Conservation (phyloP, 2,329 filamentous ascomycete species). For the Annulohypoxylon truncatum region DNA sequence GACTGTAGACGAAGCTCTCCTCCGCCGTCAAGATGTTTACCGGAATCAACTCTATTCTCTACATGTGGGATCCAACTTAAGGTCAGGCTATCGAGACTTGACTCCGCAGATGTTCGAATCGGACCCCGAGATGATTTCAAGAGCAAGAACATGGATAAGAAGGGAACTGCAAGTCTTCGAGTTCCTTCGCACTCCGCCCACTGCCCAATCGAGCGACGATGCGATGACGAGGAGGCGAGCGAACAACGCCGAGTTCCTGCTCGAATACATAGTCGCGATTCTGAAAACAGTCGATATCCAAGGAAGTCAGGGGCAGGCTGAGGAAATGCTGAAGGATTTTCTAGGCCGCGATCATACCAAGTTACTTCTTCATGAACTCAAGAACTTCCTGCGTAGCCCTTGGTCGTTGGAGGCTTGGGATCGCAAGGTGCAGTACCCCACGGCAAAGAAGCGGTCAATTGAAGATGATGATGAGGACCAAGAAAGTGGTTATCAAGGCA, state of each 20-base stretch:
- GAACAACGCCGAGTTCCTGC: slow-evolving; percentile 82
- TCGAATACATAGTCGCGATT: slow-evolving; percentile 88
- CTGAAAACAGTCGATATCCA: slow-evolving; percentile 86
- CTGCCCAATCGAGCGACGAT: slow-evolving; percentile 38
- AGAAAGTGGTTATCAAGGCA: neutral
- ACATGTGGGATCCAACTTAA: slow-evolving; percentile 82
- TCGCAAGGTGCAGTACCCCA: slow-evolving; percentile 76
- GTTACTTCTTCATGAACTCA: slow-evolving; percentile 86
- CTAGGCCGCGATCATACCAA: slow-evolving; percentile 78
- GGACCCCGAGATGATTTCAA: slow-evolving; percentile 76
- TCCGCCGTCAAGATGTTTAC: slow-evolving; percentile 78
- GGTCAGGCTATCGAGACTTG: slow-evolving; percentile 81
- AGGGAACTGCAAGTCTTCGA: slow-evolving; percentile 86
- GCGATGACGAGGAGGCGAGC: slow-evolving; percentile 57
- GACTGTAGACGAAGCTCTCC: slow-evolving; percentile 55
- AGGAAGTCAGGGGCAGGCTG: slow-evolving; percentile 80
- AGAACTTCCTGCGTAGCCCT: slow-evolving; percentile 85
- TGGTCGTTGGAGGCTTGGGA: slow-evolving; percentile 85
- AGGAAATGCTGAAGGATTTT: slow-evolving; percentile 82
- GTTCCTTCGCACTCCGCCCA: slow-evolving; percentile 65
- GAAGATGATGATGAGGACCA: slow-evolving; percentile 8
- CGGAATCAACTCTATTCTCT: slow-evolving; percentile 77
- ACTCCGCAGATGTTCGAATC: slow-evolving; percentile 73
- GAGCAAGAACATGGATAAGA: slow-evolving; percentile 83
- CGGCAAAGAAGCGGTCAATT: slow-evolving; percentile 27